Evolutionary conservation across 108 stramenopile genomes (phyloP).

Genomic region (Cyclostephanos tholiformis): DNA sequence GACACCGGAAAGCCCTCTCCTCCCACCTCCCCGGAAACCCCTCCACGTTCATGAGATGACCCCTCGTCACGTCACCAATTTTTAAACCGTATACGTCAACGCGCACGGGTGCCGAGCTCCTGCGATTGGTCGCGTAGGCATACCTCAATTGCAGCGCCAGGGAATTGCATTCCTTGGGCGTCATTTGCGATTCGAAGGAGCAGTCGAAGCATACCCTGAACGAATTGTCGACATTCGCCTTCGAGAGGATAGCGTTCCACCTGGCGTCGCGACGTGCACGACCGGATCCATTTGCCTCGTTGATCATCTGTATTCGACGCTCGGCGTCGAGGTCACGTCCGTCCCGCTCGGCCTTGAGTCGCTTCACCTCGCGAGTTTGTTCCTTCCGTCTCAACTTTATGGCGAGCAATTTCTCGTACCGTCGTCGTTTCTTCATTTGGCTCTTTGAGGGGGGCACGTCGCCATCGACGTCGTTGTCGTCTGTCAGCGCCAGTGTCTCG

Average conservation of each 20-base stretch:
- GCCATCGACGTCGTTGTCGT: too few species aligned
- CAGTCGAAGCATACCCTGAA: slow-evolving; percentile 73
- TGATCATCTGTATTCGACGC: slow-evolving; percentile 40
- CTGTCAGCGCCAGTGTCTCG: too few species aligned
- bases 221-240: slow-evolving; percentile 35
- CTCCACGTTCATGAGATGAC: slow-evolving; percentile 65
- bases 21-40: slow-evolving; percentile 78
- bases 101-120: slow-evolving; percentile 53
- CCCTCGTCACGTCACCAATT: slow-evolving; percentile 43
- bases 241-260: slow-evolving; percentile 48
- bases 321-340: slow-evolving; percentile 77
- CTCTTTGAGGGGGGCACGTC: slow-evolving; percentile 64
- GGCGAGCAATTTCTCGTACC: slow-evolving; percentile 62
- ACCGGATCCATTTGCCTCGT: slow-evolving; percentile 57
- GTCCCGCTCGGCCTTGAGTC: slow-evolving; percentile 63
- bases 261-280: slow-evolving; percentile 50
- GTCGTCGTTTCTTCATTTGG: slow-evolving; percentile 58
- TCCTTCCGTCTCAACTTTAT: slow-evolving; percentile 67
- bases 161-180: slow-evolving; percentile 65
- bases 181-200: slow-evolving; percentile 75
- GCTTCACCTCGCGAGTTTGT: slow-evolving; percentile 58
- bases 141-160: slow-evolving; percentile 72
- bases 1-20: slow-evolving; percentile 55
- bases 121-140: slow-evolving; percentile 71
- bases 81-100: slow-evolving; percentile 50